Evolutionary conservation across 192 early-diverging fungal genomes (phyloP).

Genomic region (Glomus cerebriforme): DNA sequence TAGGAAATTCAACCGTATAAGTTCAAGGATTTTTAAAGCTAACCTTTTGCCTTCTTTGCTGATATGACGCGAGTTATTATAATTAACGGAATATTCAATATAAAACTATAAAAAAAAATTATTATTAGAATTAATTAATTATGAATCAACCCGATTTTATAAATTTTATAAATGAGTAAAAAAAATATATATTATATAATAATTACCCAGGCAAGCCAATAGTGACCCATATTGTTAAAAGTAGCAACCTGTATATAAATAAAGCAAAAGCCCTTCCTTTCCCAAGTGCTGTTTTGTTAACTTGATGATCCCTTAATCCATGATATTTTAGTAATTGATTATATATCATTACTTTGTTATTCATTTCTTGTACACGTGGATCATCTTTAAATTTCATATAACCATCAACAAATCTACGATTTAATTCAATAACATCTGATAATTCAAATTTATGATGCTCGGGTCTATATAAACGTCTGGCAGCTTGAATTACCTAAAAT

Average conservation of each 20-base stretch:
- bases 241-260: slow-evolving; percentile 67
- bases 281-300: slow-evolving; percentile 74
- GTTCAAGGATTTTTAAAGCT: not conserved
- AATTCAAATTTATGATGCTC: slow-evolving; percentile 81
- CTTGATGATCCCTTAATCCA: slow-evolving; percentile 96
- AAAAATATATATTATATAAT: not conserved
- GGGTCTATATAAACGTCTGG: slow-evolving; percentile 88
- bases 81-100: slow-evolving; percentile 56
- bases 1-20: not conserved
- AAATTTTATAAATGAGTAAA: slow-evolving; percentile 21
- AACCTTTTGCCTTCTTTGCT: slow-evolving; percentile 57
- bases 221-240: slow-evolving; percentile 72
- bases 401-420: slow-evolving; percentile 83
- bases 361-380: slow-evolving; percentile 76
- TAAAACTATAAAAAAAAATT: slow-evolving; percentile 43
- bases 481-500: slow-evolving; percentile 88
- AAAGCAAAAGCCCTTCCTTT: slow-evolving; percentile 62
- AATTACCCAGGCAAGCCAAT: slow-evolving; percentile 82
- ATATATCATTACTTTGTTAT: slow-evolving; percentile 77
- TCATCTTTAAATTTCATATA: slow-evolving; percentile 84
- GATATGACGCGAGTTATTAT: slow-evolving; percentile 57
- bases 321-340: slow-evolving; percentile 89
- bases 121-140: not conserved
- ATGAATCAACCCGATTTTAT: too few relatives aligned
- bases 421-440: slow-evolving; percentile 85